Evolutionary conservation across 306 rosid genomes (phyloP).

Genomic region (Mucuna pruriens): DNA sequence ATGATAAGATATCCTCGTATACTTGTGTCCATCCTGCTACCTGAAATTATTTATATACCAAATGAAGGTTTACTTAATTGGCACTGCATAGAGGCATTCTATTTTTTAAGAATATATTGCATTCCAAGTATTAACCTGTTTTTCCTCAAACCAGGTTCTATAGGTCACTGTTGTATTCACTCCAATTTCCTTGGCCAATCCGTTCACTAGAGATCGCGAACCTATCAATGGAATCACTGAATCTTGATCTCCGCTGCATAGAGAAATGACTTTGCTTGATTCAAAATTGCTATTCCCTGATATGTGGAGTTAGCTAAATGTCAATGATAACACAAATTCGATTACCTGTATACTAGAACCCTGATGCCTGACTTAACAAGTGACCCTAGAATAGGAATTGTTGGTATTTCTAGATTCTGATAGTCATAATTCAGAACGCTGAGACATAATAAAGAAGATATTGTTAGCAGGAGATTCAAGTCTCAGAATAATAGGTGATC

Average conservation of each 20-base stretch:
- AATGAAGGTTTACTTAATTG: background rate
- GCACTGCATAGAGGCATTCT: background rate
- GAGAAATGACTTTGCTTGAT: background rate
- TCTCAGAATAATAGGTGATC: background rate
- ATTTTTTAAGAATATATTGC: background rate
- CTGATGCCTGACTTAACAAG: slow-evolving; percentile 45
- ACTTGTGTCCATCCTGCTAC: slow-evolving; percentile 57
- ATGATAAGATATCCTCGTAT: slow-evolving; percentile 47
- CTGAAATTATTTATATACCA: background rate
- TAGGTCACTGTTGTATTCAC: slow-evolving; percentile 47
- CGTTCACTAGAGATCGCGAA: slow-evolving; percentile 36
- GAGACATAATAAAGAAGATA: background rate
- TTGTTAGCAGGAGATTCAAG: background rate
- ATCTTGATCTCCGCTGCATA: slow-evolving; percentile 57
- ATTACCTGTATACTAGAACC: slow-evolving; percentile 53
- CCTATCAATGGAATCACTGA: slow-evolving; percentile 45
- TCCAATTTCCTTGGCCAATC: slow-evolving; percentile 41
- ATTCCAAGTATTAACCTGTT: slow-evolving; percentile 43
- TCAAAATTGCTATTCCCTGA: background rate
- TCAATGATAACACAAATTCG: background rate
- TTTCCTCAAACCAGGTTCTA: slow-evolving; percentile 54
- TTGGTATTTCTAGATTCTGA: slow-evolving; percentile 39
- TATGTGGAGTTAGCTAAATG: background rate
- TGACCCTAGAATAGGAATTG: slow-evolving; percentile 39
- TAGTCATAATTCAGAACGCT: slow-evolving; percentile 41